Conservation (phyloP, 768 basidiomycete species). For the Suillus lakei region DNA sequence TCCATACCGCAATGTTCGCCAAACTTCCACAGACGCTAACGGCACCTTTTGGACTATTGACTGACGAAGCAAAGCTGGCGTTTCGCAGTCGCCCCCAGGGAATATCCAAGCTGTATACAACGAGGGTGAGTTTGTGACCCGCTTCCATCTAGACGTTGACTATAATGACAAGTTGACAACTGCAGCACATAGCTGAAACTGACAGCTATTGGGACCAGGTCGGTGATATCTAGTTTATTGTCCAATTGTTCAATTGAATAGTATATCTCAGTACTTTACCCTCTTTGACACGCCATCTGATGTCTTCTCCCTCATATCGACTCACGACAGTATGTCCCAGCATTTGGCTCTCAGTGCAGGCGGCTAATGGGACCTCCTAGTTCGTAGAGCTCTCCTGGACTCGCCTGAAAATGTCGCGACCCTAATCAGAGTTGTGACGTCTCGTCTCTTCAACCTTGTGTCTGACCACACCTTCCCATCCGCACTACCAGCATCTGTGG, state of each 20-base stretch:
- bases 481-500: constrained; percentile 51
- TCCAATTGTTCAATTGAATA: constrained; percentile 4
- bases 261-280: constrained; percentile 63
- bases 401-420: constrained; percentile 89
- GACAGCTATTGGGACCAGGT: constrained; percentile 95
- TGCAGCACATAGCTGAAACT: constrained; percentile 70
- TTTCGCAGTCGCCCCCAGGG: constrained; percentile 86
- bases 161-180: constrained; percentile 11
- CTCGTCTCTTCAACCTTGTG: constrained; percentile 73
- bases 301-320: constrained; percentile 86
- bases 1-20: constrained; percentile 55
- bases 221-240: constrained; percentile 24
- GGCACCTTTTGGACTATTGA: constrained; percentile 77
- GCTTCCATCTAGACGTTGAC: constrained; percentile 2
- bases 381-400: constrained; percentile 79
- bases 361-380: constrained; percentile 42
- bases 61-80: constrained; percentile 87
- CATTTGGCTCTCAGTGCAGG: constrained; percentile 8
- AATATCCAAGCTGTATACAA: constrained; percentile 73
- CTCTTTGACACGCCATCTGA: constrained; percentile 91
- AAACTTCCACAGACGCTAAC: constrained; percentile 74
- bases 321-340: constrained; percentile 73
- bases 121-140: constrained; percentile 57
- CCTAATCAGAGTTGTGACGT: constrained; percentile 71
- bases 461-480: constrained; percentile 84